Evolutionary conservation across 352 stramenopile genomes (phyloP).

Genomic region (Phytophthora pini): DNA sequence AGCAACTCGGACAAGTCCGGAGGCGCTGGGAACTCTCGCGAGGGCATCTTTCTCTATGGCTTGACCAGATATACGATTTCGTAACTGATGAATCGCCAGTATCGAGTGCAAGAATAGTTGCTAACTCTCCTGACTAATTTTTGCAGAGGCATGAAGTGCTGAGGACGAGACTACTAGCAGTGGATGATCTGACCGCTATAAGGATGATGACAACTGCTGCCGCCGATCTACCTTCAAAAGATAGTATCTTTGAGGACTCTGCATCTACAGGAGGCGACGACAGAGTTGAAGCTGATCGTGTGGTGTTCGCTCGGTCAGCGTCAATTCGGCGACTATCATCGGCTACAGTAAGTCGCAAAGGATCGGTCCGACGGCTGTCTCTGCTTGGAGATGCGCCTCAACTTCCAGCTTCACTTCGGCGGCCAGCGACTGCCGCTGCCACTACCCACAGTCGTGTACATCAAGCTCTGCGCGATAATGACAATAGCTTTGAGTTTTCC

Average conservation of each 20-base stretch:
- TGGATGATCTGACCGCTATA: constrained; percentile 13
- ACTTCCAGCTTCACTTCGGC: constrained; percentile 23
- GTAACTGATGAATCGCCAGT: constrained; percentile 23
- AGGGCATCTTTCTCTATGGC: constrained; percentile 20
- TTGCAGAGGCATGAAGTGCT: constrained; percentile 12
- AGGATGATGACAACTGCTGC: constrained; percentile 11
- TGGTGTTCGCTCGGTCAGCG: constrained; percentile 48
- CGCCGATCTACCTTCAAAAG: constrained; percentile 12
- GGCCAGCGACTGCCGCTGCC: constrained; percentile 54
- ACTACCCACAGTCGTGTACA: constrained; percentile 65
- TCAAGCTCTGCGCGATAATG: constrained; percentile 57
- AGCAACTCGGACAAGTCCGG: constrained; percentile 57
- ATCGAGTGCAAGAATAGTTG: constrained; percentile 30
- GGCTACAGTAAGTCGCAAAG: constrained; percentile 13
- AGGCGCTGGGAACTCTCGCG: constrained; percentile 42
- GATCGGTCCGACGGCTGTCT: constrained; percentile 22
- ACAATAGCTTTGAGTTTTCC: constrained; percentile 64
- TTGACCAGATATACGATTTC: constrained; percentile 22
- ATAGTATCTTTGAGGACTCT: constrained; percentile 10
- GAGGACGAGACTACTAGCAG: constrained; percentile 4
- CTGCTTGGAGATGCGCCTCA: constrained; percentile 9
- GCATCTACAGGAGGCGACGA: constrained; percentile 22
- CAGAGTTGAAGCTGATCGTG: constrained; percentile 35
- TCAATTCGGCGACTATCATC: constrained; percentile 45
- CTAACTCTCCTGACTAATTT: constrained; percentile 5